Base-by-base conservation (phyloP, 345 rosid genomes). In the Moricandia moricandioides region DNA sequence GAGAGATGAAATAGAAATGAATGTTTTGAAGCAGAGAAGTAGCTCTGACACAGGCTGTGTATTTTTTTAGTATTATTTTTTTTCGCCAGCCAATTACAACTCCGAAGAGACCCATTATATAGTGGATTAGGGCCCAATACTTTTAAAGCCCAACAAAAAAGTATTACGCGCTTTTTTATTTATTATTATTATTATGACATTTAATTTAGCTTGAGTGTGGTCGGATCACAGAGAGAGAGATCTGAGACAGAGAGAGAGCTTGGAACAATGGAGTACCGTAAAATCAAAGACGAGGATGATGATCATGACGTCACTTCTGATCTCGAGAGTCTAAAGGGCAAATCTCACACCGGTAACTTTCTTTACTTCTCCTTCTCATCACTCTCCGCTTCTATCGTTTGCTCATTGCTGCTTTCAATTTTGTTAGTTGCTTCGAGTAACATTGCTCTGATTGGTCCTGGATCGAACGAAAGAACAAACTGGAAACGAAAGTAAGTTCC, bases 401-500 rank as follows among this genome's bases (percentile, higher is more conserved):
- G 9, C 49, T 75, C 76, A 69, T 74, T 39, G 35, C 7, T 85
- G 35, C 35, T 16, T 16, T 21, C 52, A 40, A 39, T 39, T 59
- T 78, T 5, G 63, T 39, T 70, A 86, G 91, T 73, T 87, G 64
- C 83, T 60, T 31, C 78, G 17, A 75, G 80, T 58, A 84, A 71
- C 69, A 72, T 80, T 40, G 73, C 86, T 54, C 67, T 82, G 5
- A 82, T 82, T 18, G 81, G 71, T 17, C 4, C 24, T 49, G 79
- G 81, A 66, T 67, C 88, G 1, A 64, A 18, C 56, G 96, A 88
- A 27, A 80, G 81, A 18, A 65, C 83, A 1, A 85, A 82, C 70
- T 91, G 98, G 98, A 89, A 89, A 74, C 90, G 89, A 78, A 91
- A 93, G 96, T 91, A 76, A 74, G 86, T 39, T 6, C 14, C 51